Base-by-base conservation (phyloP, 345 rosid species). In the Camelina sativa region DNA sequence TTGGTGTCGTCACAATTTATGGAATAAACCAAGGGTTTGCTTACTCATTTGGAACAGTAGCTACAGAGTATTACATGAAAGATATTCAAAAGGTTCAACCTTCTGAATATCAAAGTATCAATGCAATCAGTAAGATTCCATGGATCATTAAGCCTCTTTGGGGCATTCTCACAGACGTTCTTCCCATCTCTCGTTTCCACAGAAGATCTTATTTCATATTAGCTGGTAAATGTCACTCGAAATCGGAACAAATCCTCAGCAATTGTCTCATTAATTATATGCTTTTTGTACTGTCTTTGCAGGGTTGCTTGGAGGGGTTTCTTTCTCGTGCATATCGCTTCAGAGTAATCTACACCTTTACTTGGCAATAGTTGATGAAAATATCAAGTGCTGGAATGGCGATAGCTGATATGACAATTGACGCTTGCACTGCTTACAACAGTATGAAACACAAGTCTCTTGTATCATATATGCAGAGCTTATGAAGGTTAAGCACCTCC, bases 71-170 rank as follows among this genome's bases (percentile, higher is more conserved):
- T 80, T 96, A 92, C 84, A 90, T 92, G 98, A 92, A 95, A 82
- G 99, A 95, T 88, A 93, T 93, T 56, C 98, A 92, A 78, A 86
- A 90, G 74, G 93, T 95, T 44, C 97, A 92, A 77, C 99, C 98
- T 57, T 92, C 99, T 15, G 93, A 86, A 73, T 83, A 97, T 9
- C 96, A 93, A 73, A 76, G 88, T 76, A 89, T 86, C 43, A 80
- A 82, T n/a, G 94, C 89, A 34, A 87, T 91, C 68, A 79, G 74
- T 54, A 80, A 79, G 22, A 83, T 94, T 77, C 98, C 98, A 72
- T 94, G 97, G 98, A 84, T 90, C 54, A 86, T 94, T 46, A 94
- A 91, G 65, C 98, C 96, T 65, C 70, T 94, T 62, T 94, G 97
- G 97, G 97, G 98, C 4, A 86, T 90, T 66, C 88, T 94, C 80